Evolutionary conservation across 2,329 filamentous ascomycete species (phyloP).

Genomic region (Stagonosporopsis cucurbitacearum): DNA sequence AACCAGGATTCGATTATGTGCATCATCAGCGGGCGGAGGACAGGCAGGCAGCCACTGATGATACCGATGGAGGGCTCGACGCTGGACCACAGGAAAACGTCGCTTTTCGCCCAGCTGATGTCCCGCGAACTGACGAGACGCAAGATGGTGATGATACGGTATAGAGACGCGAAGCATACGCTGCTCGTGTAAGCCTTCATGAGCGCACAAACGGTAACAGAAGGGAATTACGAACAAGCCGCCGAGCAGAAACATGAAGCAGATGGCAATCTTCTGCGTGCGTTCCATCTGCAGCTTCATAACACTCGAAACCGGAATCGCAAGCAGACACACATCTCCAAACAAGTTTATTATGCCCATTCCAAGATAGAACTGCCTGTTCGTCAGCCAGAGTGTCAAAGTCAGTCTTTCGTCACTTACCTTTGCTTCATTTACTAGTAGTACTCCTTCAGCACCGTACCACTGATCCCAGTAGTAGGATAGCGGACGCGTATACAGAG

Average conservation of each 20-base stretch:
- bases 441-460: not conserved
- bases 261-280: not conserved
- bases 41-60: not conserved
- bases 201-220: not conserved
- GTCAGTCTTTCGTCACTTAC: not conserved
- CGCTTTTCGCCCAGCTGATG: not conserved
- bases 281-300: not conserved
- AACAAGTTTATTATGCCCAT: not conserved
- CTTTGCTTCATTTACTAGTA: not conserved
- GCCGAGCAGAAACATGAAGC: not conserved
- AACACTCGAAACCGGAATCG: not conserved
- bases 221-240: not conserved
- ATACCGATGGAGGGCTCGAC: not conserved
- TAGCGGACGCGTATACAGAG: not conserved
- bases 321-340: not conserved
- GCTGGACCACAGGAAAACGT: not conserved
- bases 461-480: not conserved
- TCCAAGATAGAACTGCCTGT: not conserved
- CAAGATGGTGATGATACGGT: not conserved
- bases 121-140: not conserved
- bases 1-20: not conserved
- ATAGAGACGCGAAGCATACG: not conserved
- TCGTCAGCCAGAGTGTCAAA: not conserved
- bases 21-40: not conserved
- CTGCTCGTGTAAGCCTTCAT: not conserved